These are phyloP conservation scores for Phaeomoniella chlamydospora DNA, from an alignment of 2,329 filamentous ascomycete species.

Conservation along the genomic window DNA sequence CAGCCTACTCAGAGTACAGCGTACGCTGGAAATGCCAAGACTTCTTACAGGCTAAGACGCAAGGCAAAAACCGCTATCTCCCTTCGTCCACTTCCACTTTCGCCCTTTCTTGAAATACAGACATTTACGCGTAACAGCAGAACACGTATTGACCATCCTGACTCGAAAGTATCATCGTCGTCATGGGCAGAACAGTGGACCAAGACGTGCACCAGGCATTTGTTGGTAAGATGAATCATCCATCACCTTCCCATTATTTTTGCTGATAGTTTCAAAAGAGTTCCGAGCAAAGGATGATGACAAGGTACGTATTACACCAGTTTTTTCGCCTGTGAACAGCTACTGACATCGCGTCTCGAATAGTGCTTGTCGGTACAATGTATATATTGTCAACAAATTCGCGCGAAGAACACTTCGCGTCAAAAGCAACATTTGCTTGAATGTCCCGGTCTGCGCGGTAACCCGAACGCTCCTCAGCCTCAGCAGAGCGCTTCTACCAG, in stretches of 20 bases:
- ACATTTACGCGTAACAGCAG: background rate
- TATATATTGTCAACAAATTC: constrained; percentile 37
- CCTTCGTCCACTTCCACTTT: background rate
- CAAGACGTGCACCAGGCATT: constrained; percentile 37
- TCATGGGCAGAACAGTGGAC: constrained; percentile 36
- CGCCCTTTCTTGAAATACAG: background rate
- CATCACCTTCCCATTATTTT: background rate
- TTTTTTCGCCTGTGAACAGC: constrained; percentile 19
- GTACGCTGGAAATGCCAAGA: constrained; percentile 2
- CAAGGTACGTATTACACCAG: constrained; percentile 25
- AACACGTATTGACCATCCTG: background rate
- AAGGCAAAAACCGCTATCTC: background rate
- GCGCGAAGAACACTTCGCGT: constrained; percentile 37
- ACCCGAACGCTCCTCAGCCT: constrained; percentile 26
- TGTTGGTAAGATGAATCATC: constrained; percentile 14
- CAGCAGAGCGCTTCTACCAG: constrained; percentile 21
- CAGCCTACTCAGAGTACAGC: too few species aligned
- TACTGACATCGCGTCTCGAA: constrained; percentile 6
- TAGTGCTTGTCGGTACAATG: constrained; percentile 37
- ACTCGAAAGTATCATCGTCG: constrained; percentile 1
- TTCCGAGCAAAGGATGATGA: constrained; percentile 39
- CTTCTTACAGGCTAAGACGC: constrained; percentile 5
- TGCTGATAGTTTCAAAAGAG: constrained; percentile 15
- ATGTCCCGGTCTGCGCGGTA: constrained; percentile 31
- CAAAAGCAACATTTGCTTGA: constrained; percentile 37